Base-by-base conservation (phyloP, 176 grass and related monocot genomes). In the Phoenix roebelenii region DNA sequence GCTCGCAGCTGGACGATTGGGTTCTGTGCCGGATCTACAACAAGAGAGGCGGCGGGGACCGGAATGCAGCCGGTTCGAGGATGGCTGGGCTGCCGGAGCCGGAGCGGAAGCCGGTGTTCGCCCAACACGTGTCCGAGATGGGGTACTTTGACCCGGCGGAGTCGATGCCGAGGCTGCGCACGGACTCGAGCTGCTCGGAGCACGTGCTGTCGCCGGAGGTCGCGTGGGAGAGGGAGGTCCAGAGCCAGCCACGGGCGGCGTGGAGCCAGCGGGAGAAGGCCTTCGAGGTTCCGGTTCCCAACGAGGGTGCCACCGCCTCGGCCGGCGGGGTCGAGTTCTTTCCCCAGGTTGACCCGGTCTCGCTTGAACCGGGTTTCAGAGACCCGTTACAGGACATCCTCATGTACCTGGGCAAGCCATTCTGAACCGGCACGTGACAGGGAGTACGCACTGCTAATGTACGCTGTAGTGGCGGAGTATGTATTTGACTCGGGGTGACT, bases 341-440 rank as follows among this genome's bases (percentile, higher is more conserved):
- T 25, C 67, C 70, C 39, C 73, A 63, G 12, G 23, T 60, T 63
- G 60, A 71, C 25, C 24, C 55, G 28, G 22, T 16, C 17, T 55
- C 57, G 49, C 55, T 57, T 12, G 67, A 65, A 15, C 58, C 72
- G 7, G 68, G 58, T 26, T 67, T 52, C 49, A 71, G 62, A 48
- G 92, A 97, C 63, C 92, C 87, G 16, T 71, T 97, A 22, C 92
- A 97, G 77, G 92, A 91, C 79, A 91, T 97, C 61, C 85, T 97
- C 78, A 85, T 88, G 86, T 88, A 91, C 77, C 84, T 82, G 69
- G 84, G 84, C 60, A 97, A 87, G 59, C 92, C 92, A 18, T 97
- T 97, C 72, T 97, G 61, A 54, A 50, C 18, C 7, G 5, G 48
- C 2, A 16, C 49, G 5, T 44, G 35, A 44, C 2, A 39, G 7